A percentile compares a stretch with the other conserved stretches of the same genome.
Evolutionary conservation across 2,329 filamentous ascomycete genomes (phyloP).

Genomic region (Hypoxylon sp.): DNA sequence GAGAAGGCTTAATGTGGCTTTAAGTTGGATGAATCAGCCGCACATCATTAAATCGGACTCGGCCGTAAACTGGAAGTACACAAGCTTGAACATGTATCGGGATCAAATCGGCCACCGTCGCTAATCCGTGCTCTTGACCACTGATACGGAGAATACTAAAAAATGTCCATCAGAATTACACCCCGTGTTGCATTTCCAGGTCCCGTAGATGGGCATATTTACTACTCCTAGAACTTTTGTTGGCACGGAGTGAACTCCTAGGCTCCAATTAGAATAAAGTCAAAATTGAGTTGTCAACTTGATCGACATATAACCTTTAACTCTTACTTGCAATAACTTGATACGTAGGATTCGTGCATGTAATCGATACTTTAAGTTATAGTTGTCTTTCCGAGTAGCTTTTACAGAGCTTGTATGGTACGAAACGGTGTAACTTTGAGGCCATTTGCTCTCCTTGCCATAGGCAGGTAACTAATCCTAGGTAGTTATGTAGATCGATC

Average conservation of each 20-base stretch:
- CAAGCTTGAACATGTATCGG: not conserved
- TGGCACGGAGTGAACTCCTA: constrained; percentile 27
- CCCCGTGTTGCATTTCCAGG: not conserved
- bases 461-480: not conserved
- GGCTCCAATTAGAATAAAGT: constrained; percentile 25
- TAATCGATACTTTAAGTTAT: not conserved
- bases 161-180: constrained; percentile 5
- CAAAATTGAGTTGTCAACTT: constrained; percentile 17
- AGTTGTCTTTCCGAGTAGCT: not conserved
- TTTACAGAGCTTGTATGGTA: not conserved
- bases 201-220: not conserved
- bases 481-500: not conserved
- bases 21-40: not conserved
- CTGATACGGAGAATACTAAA: constrained; percentile 3
- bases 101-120: not conserved
- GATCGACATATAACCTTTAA: constrained; percentile 26
- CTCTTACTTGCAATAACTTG: constrained; percentile 8
- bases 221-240: not conserved
- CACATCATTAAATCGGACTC: constrained; percentile 6
- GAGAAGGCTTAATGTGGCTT: constrained; percentile 4
- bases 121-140: not conserved
- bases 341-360: constrained; percentile 2
- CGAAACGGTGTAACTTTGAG: not conserved
- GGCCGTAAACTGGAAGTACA: not conserved
- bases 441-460: not conserved